phyloP scores from a whole-genome alignment of 352 stramenopile species.

The Globisporangium camurandrum region DNA sequence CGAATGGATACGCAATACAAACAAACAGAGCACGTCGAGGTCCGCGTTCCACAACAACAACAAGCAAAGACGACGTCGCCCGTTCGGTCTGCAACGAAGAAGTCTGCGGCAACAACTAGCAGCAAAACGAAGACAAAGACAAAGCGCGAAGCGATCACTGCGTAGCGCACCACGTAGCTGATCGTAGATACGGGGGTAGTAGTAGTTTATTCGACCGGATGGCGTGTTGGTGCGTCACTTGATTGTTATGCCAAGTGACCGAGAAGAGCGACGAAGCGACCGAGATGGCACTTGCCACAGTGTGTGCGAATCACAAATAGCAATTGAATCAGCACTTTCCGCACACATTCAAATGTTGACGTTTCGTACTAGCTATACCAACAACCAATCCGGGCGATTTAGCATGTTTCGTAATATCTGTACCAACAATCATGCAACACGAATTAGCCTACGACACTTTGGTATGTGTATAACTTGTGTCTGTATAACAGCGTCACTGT shows the following conservation, averaged over 20 bases:
- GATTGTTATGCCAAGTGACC: not conserved
- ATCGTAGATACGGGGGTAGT: not conserved
- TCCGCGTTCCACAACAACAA: too few species aligned
- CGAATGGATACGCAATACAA: too few species aligned
- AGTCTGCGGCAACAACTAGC: slow-evolving; percentile 1
- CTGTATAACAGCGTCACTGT: too few species aligned
- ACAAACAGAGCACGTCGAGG: too few species aligned
- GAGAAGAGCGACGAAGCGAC: not conserved
- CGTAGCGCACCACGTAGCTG: slow-evolving; percentile 2
- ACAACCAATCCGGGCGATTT: too few species aligned
- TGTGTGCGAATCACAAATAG: not conserved
- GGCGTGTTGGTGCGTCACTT: not conserved
- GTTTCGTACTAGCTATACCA: too few species aligned
- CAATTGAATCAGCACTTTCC: not conserved
- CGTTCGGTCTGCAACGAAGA: not conserved
- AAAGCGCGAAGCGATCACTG: slow-evolving; percentile 10
- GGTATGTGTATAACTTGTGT: too few species aligned
- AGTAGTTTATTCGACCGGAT: not conserved
- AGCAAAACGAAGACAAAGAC: slow-evolving; percentile 4
- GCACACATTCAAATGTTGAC: too few species aligned
- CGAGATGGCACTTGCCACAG: not conserved
- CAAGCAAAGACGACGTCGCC: not conserved
- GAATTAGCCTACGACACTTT: too few species aligned
- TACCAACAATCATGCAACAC: too few species aligned
- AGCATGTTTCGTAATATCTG: too few species aligned